phyloP scores from a whole-genome alignment of 2,329 filamentous ascomycete genomes.

The Sordariomycetes sp. region DNA sequence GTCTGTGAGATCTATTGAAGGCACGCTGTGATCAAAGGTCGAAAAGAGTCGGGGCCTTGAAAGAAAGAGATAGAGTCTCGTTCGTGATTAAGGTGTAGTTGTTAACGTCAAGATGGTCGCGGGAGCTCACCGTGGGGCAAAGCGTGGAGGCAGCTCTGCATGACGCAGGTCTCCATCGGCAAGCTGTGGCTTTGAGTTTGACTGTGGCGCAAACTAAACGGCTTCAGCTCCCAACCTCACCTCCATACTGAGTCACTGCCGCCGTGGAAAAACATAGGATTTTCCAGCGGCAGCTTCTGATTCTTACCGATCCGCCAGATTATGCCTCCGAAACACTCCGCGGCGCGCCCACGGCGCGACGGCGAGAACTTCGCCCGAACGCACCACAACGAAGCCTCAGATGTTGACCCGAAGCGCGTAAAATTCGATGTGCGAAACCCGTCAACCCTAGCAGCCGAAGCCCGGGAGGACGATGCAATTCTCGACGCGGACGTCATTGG shows the following conservation, averaged over 20 bases:
- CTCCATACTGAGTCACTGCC: too few species aligned
- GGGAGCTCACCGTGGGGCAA: constrained; percentile 10
- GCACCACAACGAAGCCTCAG: constrained; percentile 48
- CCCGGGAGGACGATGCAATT: constrained; percentile 59
- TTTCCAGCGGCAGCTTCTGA: neutral
- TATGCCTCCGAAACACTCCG: constrained; percentile 51
- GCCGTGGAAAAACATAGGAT: too few species aligned
- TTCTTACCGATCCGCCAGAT: neutral
- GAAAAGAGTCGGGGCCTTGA: too few species aligned
- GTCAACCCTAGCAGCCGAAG: constrained; percentile 79
- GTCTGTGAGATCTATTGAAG: neutral
- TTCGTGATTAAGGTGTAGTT: too few species aligned
- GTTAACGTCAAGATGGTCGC: constrained; percentile 8
- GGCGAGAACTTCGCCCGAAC: constrained; percentile 73
- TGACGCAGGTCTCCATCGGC: constrained; percentile 19
- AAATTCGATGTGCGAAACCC: constrained; percentile 95
- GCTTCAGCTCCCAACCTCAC: constrained; percentile 4
- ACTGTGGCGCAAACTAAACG: neutral
- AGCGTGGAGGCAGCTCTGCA: constrained; percentile 19
- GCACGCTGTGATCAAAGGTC: too few species aligned
- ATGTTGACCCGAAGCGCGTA: constrained; percentile 57
- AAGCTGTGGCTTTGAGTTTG: neutral
- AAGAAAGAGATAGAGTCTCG: too few species aligned
- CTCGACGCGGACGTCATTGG: constrained; percentile 92
- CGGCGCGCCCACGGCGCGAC: constrained; percentile 72